phyloP scores from a whole-genome alignment of 768 basidiomycete genomes.

The Tremella fuciformis region DNA sequence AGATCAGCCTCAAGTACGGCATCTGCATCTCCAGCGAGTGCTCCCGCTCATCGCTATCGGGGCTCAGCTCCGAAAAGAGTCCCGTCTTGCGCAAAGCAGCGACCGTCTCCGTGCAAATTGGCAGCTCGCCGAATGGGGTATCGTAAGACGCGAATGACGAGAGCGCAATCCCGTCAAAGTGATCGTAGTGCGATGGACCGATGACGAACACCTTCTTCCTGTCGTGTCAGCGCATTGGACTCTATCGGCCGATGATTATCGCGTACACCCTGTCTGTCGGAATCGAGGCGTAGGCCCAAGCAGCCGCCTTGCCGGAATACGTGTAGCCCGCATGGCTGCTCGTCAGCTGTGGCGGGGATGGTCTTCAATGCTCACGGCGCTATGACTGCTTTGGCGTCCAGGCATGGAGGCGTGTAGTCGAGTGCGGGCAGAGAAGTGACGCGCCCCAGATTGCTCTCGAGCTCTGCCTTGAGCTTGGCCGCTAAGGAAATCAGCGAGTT shows the following conservation, averaged over 20 bases:
- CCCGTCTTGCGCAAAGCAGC: conserved; percentile 64
- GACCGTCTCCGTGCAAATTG: conserved; percentile 70
- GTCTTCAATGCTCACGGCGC: conserved; percentile 69
- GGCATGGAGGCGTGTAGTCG: conserved; percentile 65
- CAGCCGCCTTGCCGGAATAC: conserved; percentile 89
- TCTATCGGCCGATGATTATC: not conserved
- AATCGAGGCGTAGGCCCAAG: conserved; percentile 92
- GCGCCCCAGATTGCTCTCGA: conserved; percentile 62
- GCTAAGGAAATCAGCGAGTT: conserved; percentile 53
- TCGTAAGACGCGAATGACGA: conserved; percentile 72
- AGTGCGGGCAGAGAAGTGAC: conserved; percentile 58
- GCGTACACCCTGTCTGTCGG: conserved; percentile 72
- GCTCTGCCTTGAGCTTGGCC: conserved; percentile 61
- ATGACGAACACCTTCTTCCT: conserved; percentile 92
- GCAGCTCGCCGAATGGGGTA: conserved; percentile 80
- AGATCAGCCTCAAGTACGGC: conserved; percentile 56
- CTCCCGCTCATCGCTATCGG: conserved; percentile 79
- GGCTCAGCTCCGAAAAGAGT: conserved; percentile 67
- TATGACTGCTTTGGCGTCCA: conserved; percentile 79
- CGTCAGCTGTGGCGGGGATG: conserved; percentile 7
- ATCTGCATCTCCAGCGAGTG: conserved; percentile 99
- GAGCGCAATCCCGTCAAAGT: conserved; percentile 81
- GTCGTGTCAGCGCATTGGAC: conserved; percentile 5
- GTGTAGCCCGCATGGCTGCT: conserved; percentile 89
- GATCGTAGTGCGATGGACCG: conserved; percentile 91